Conservation (phyloP, 306 rosid species). For the Glycine latifolia region DNA sequence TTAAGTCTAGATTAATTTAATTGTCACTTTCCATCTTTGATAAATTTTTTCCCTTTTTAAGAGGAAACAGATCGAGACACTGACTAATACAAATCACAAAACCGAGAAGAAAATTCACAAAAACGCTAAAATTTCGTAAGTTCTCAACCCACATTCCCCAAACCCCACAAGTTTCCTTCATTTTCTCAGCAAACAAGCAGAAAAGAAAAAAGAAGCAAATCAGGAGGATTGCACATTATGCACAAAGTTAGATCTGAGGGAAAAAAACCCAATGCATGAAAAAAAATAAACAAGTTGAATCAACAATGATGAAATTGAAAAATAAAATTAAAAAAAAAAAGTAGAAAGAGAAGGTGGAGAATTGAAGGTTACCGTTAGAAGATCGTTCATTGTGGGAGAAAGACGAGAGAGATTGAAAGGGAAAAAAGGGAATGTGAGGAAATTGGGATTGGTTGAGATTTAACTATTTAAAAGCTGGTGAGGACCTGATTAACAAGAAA, state of each 20-base stretch:
- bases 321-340: neutral
- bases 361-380: conserved; percentile 62
- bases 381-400: conserved; percentile 83
- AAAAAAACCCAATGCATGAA: conserved; percentile 23
- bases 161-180: too few species aligned
- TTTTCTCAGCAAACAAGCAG: too few species aligned
- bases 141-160: too few species aligned
- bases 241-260: conserved; percentile 51
- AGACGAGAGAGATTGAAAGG: conserved; percentile 42
- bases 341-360: neutral
- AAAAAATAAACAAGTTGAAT: neutral
- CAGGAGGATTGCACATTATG: neutral
- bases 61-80: neutral
- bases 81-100: neutral
- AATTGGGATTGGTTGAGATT: conserved; percentile 7
- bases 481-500: conserved; percentile 61
- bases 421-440: conserved; percentile 16
- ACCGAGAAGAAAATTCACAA: conserved; percentile 9
- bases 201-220: too few species aligned
- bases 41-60: neutral
- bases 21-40: conserved; percentile 4
- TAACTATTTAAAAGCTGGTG: neutral
- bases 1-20: conserved; percentile 35
- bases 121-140: too few species aligned
- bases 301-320: too few species aligned